Evolutionary conservation across 2,329 filamentous ascomycete species (phyloP).

Genomic region (Penicillium sp.): DNA sequence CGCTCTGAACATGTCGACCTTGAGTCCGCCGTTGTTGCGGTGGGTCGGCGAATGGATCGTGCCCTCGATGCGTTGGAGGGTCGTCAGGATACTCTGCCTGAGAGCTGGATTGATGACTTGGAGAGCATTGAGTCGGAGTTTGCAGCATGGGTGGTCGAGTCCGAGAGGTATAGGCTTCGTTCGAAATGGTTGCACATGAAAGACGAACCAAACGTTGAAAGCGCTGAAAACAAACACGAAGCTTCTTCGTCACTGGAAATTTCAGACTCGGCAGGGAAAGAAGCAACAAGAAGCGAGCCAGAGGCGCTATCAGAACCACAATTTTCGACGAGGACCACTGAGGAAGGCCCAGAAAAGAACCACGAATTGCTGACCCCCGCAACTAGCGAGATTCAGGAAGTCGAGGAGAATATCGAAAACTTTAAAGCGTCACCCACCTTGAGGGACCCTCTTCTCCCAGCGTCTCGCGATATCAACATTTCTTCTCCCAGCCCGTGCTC

Average conservation of each 20-base stretch:
- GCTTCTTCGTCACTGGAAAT: not conserved
- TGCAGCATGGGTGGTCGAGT: constrained; percentile 76
- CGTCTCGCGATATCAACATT: not conserved
- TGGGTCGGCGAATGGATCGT: constrained; percentile 74
- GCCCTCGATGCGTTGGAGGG: constrained; percentile 89
- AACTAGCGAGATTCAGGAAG: not conserved
- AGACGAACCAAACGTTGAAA: constrained; percentile 4
- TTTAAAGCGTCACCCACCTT: not conserved
- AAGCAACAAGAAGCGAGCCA: too few relatives aligned
- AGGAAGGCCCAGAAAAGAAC: constrained; percentile 18
- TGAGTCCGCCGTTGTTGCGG: constrained; percentile 66
- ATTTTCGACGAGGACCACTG: constrained; percentile 24
- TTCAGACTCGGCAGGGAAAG: not conserved
- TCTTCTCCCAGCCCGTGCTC: not conserved
- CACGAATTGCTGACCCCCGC: not conserved
- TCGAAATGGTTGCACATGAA: constrained; percentile 53
- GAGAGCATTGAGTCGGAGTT: constrained; percentile 78
- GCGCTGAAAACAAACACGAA: not conserved
- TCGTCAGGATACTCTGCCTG: constrained; percentile 77
- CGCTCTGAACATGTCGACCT: constrained; percentile 56
- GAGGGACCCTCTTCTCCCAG: not conserved
- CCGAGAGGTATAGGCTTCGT: constrained; percentile 72
- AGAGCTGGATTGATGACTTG: constrained; percentile 83
- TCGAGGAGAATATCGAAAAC: not conserved
- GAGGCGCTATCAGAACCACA: not conserved